Base-by-base conservation (phyloP, 2,329 filamentous ascomycete genomes). In the Scolecobasidium constrictum region DNA sequence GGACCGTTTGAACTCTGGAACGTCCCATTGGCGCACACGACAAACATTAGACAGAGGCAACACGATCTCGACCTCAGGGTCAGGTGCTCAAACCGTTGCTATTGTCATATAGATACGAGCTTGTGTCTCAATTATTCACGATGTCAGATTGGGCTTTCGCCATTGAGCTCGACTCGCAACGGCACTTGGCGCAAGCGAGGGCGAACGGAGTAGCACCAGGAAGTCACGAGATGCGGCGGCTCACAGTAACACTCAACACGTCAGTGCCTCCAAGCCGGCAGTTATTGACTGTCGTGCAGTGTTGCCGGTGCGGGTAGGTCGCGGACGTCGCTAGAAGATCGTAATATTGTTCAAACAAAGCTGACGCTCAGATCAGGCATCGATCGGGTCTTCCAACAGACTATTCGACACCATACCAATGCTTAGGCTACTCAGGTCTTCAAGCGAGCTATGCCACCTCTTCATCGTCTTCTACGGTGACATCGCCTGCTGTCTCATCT, bases 401-500 rank as follows among this genome's bases (percentile, higher is more conserved):
- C n/a, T 31, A 31, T n/a, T 31, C 26, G n/a, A 31, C 26, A n/a
- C 26, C 26, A n/a, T 31, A 31, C n/a, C 26, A 31, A 31, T 31
- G 26, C 26, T n/a, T 31, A 9, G 26, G 26, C 26, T 31, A 31
- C 26, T 31, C 26, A 9, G 26, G 26, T 9, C n/a, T 9, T 31
- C n/a, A 31, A 7, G 26, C 26, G 9, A n/a, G 9, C 9, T 31
- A 31, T 31, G n/a, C 26, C 26, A 31, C 9, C 26, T 9, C 9
- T 31, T 7, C 26, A n/a, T 31, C 26, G 9, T n/a, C 9, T 7
- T 7, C 26, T 7, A 31, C 9, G 9, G 26, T 9, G 9, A n/a
- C 26, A 9, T 31, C 26, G 26, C n/a, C 26, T 9, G 26, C 9
- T n/a, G 26, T 7, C 9, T 7, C 26, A 9, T 7, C 26, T 9